Base-by-base conservation (phyloP, 179 eudicot genomes). In the Camellia oleifera region DNA sequence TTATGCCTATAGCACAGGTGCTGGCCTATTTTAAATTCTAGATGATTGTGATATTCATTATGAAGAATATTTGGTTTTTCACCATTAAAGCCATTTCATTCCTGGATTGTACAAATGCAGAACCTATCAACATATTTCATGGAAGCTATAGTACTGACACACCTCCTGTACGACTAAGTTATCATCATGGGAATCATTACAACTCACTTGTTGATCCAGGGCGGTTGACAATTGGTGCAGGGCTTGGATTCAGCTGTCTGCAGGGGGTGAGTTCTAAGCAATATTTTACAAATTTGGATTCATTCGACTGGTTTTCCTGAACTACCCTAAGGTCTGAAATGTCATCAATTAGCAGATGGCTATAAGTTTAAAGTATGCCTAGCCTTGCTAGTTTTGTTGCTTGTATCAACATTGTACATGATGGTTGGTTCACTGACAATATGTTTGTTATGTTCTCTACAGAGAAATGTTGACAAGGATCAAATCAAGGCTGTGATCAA, bases 201-300 rank as follows among this genome's bases (percentile, higher is more conserved):
- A 97, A 97, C 84, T 97, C 99, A 42, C 98, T 97, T 81, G 97
- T 93, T 85, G 99, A 97, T 90, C 99, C 99, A 71, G 92, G 98
- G 40, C 89, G 99, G 75, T 68, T 88, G 86, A 84, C 88, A 52
- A 86, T 97, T 84, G 99, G 99, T 62, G 97, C 97, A 46, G 98
- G 99, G 67, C 97, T 97, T 54, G 99, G 99, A 72, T 97, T 97
- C 82, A 92, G 97, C 87, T 78, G 85, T 84, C 92, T 97, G 54
- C 93, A 88, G 44, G 99, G 99, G 91, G 99, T 97, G 81, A 90
- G 93, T 80, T 8, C 40, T 32, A 32, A 32, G 26, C 61, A 23
- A n/a, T 23, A 54, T 11, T 32, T 32, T 32, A 32, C 40, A 32
- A 32, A 32, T 32, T 32, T 32, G 40, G 40, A 32, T 32, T 32